Conservation (phyloP, 805 yeast genomes). For the Wickerhamiella azymoides region DNA sequence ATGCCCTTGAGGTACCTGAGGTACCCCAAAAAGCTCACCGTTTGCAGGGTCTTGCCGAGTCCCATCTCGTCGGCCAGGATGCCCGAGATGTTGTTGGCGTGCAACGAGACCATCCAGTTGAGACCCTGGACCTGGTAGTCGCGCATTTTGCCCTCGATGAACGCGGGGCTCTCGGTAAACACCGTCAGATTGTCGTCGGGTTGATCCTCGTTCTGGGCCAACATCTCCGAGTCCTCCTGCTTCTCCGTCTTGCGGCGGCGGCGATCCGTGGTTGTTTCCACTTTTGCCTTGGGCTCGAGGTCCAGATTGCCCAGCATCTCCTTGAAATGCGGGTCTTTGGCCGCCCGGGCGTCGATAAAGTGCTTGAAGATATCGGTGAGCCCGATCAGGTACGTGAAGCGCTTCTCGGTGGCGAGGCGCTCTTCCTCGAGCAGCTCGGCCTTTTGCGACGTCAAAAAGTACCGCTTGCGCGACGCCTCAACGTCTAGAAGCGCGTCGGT, state of each 20-base stretch:
- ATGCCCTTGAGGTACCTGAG: slow-evolving; percentile 62
- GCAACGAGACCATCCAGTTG: slow-evolving; percentile 82
- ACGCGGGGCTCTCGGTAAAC: slow-evolving; percentile 77
- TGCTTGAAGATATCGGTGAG: slow-evolving; percentile 79
- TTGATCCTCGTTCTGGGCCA: slow-evolving; percentile 63
- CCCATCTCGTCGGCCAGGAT: slow-evolving; percentile 99
- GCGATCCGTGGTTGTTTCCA: slow-evolving; percentile 21
- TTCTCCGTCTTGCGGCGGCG: slow-evolving; percentile 82
- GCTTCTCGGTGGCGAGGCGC: slow-evolving; percentile 52
- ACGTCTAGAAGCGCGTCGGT: slow-evolving; percentile 12
- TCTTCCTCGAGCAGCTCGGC: slow-evolving; percentile 17
- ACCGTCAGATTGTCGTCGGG: slow-evolving; percentile 43
- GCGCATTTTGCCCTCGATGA: slow-evolving; percentile 58
- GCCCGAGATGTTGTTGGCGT: slow-evolving; percentile 81
- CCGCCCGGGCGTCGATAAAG: slow-evolving; percentile 68
- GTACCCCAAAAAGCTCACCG: slow-evolving; percentile 83
- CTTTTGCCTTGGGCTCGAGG: slow-evolving; percentile 13
- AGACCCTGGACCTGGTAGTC: slow-evolving; percentile 92
- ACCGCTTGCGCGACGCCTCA: slow-evolving; percentile 18
- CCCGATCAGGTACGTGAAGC: slow-evolving; percentile 70
- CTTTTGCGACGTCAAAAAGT: slow-evolving; percentile 22
- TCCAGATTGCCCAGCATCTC: slow-evolving; percentile 23
- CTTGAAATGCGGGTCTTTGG: slow-evolving; percentile 55
- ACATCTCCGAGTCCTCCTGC: slow-evolving; percentile 88
- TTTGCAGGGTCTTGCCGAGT: slow-evolving; percentile 87